A percentile compares a stretch with the other conserved stretches of the same genome.
phyloP scores from a whole-genome alignment of 139 green algal species.

The Desmodesmus armatus region DNA sequence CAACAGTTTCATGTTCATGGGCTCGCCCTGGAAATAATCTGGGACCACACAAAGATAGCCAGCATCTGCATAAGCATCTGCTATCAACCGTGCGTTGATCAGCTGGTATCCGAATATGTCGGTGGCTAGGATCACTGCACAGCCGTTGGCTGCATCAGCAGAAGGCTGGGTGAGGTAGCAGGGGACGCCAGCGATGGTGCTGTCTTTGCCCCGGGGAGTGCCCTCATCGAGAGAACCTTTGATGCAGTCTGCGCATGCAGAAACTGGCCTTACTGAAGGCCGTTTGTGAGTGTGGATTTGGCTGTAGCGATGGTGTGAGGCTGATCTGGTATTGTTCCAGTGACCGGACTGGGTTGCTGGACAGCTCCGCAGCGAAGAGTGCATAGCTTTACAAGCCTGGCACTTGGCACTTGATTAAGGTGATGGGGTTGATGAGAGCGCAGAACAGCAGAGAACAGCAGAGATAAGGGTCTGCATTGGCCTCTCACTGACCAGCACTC shows the following conservation, averaged over 20 bases:
- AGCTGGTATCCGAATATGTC: conserved; percentile 18
- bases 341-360: too few relatives aligned
- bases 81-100: conserved; percentile 11
- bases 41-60: conserved; percentile 1
- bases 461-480: too few relatives aligned
- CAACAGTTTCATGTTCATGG: background rate
- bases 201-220: background rate
- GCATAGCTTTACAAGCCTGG: too few relatives aligned
- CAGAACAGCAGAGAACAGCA: too few relatives aligned
- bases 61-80: background rate
- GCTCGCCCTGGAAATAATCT: background rate
- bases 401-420: too few relatives aligned
- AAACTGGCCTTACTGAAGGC: too few relatives aligned
- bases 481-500: too few relatives aligned
- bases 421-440: too few relatives aligned
- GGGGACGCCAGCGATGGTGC: background rate
- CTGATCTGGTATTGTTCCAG: too few relatives aligned
- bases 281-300: too few relatives aligned
- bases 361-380: too few relatives aligned
- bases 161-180: background rate
- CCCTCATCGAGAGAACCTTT: conserved; percentile 3
- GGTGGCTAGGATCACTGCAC: conserved; percentile 2
- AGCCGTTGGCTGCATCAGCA: background rate
- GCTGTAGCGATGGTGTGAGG: too few relatives aligned
- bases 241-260: background rate